These are phyloP conservation scores for Phytophthora idaei DNA, from an alignment of 352 stramenopile species.

Conservation along the genomic window DNA sequence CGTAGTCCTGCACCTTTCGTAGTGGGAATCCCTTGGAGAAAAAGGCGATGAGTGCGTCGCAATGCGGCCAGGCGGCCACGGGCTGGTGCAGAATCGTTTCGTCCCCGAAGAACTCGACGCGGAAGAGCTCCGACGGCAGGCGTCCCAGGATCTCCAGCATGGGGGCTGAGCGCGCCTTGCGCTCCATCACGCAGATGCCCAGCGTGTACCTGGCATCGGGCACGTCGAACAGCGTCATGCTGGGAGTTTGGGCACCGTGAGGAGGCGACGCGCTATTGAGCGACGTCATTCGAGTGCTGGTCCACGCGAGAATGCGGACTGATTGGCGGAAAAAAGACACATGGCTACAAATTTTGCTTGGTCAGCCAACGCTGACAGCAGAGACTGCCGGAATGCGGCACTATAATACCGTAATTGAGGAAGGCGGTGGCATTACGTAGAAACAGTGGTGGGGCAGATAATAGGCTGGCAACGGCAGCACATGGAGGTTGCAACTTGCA, in stretches of 20 bases:
- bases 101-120: slow-evolving; percentile 98
- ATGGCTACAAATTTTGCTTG: slow-evolving; percentile 18
- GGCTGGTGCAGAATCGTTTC: slow-evolving; percentile 94
- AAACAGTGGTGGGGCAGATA: too few relatives aligned
- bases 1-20: slow-evolving; percentile 97
- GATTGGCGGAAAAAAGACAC: slow-evolving; percentile 19
- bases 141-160: slow-evolving; percentile 97
- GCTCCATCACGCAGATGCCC: slow-evolving; percentile 98
- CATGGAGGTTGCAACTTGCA: too few relatives aligned
- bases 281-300: slow-evolving; percentile 21
- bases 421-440: too few relatives aligned
- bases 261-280: slow-evolving; percentile 2
- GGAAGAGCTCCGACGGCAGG: slow-evolving; percentile 90
- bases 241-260: slow-evolving; percentile 4
- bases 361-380: not conserved
- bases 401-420: too few relatives aligned
- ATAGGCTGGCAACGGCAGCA: too few relatives aligned
- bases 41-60: slow-evolving; percentile 98
- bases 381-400: too few relatives aligned
- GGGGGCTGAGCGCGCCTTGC: slow-evolving; percentile 95
- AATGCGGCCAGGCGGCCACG: slow-evolving; percentile 93
- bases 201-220: slow-evolving; percentile 64
- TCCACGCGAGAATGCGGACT: slow-evolving; percentile 1
- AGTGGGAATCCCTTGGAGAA: slow-evolving; percentile 98
- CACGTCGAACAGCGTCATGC: slow-evolving; percentile 28